Conservation (phyloP, 805 yeast genomes). For the Wickerhamiella occidentalis region DNA sequence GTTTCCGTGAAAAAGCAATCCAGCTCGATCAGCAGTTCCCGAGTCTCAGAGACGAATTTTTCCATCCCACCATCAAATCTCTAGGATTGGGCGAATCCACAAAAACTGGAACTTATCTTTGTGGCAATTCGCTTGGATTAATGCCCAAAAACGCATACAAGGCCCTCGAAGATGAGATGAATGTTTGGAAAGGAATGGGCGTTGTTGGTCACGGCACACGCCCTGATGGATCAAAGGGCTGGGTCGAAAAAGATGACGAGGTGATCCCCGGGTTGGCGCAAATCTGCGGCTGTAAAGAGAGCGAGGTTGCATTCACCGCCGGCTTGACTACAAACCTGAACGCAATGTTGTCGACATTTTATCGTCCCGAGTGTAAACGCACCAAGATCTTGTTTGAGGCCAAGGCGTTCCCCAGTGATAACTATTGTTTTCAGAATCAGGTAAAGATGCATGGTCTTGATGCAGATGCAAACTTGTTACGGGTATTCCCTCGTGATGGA, state of each 20-base stretch:
- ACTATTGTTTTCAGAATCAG: conserved; percentile 69
- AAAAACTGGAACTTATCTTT: conserved; percentile 44
- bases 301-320: conserved; percentile 80
- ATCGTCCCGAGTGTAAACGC: conserved; percentile 47
- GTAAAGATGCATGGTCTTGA: conserved; percentile 47
- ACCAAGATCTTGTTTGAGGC: conserved; percentile 71
- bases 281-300: conserved; percentile 48
- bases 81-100: conserved; percentile 35
- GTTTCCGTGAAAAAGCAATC: conserved; percentile 13
- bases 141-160: conserved; percentile 57
- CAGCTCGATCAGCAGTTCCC: conserved; percentile 34
- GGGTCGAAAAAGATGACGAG: conserved; percentile 82
- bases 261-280: conserved; percentile 56
- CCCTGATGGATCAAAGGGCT: conserved; percentile 38
- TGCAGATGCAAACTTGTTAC: conserved; percentile 47
- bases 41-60: conserved; percentile 37
- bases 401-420: conserved; percentile 87
- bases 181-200: conserved; percentile 71
- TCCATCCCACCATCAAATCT: conserved; percentile 53
- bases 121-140: conserved; percentile 90
- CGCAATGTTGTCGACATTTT: conserved; percentile 59
- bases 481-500: conserved; percentile 47
- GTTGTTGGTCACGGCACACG: conserved; percentile 69
- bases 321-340: conserved; percentile 75
- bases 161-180: conserved; percentile 53